phyloP scores from a whole-genome alignment of 1,284 basidiomycete genomes.

The Schizopora paradoxa region DNA sequence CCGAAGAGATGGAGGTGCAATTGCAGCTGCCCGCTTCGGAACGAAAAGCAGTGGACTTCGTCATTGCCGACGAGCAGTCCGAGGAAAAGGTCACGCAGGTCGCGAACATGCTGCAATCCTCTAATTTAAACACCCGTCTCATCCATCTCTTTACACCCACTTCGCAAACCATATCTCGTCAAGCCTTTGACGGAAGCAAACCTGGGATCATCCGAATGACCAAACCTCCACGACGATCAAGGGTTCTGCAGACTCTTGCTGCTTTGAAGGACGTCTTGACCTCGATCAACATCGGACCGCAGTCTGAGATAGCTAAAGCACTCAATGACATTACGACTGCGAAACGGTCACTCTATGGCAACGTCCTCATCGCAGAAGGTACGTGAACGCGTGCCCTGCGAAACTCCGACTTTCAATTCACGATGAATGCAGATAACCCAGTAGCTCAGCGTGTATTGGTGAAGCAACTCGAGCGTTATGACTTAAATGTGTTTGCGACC shows the following conservation, averaged over 20 bases:
- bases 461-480: conserved; percentile 56
- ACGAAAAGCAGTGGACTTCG: conserved; percentile 47
- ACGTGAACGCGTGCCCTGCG: conserved; percentile 4
- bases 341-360: conserved; percentile 54
- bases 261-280: conserved; percentile 50
- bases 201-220: conserved; percentile 63
- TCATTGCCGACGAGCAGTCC: conserved; percentile 61
- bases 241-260: conserved; percentile 58
- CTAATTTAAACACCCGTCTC: conserved; percentile 52
- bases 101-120: conserved; percentile 38
- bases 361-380: conserved; percentile 68
- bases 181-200: conserved; percentile 35
- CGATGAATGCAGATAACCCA: conserved; percentile 47
- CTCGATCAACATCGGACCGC: conserved; percentile 30
- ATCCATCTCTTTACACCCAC: conserved; percentile 69
- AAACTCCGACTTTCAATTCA: conserved; percentile 2
- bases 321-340: conserved; percentile 41
- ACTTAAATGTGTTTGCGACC: conserved; percentile 55
- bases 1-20: conserved; percentile 41
- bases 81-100: conserved; percentile 52
- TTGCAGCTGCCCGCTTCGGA: conserved; percentile 32
- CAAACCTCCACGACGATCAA: conserved; percentile 57
- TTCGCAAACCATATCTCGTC: conserved; percentile 44
- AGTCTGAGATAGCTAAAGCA: conserved; percentile 35
- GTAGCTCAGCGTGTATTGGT: conserved; percentile 61